Percentiles rank a stretch among this genome's conserved stretches.
Conservation (phyloP, 1,284 basidiomycete genomes). For the Irpex rosettiformis region DNA sequence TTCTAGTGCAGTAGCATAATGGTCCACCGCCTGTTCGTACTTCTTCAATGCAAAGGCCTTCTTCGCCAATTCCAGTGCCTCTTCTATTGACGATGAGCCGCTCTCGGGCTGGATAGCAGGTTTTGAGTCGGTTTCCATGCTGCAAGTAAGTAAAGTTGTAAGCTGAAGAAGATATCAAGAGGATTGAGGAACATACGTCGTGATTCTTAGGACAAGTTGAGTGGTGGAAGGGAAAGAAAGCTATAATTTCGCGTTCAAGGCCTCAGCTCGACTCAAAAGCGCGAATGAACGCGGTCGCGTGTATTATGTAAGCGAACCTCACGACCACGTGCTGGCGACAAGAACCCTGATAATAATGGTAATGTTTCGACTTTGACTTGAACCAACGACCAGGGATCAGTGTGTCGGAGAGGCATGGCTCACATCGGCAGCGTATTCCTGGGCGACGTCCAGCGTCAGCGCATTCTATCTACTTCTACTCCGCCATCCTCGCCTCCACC, state of each 20-base stretch:
- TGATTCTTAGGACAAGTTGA: background rate
- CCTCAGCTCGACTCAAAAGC: background rate
- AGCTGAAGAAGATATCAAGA: too few species aligned
- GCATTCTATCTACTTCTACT: slow-evolving; percentile 56
- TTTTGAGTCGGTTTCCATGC: background rate
- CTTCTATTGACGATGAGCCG: slow-evolving; percentile 43
- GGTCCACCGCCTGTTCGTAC: slow-evolving; percentile 82
- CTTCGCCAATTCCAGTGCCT: slow-evolving; percentile 69
- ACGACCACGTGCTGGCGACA: background rate
- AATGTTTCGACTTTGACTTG: too few species aligned
- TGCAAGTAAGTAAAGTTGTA: too few species aligned
- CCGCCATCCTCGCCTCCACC: slow-evolving; percentile 63
- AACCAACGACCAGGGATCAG: too few species aligned
- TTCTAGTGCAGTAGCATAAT: slow-evolving; percentile 84
- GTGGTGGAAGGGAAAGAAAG: background rate
- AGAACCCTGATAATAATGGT: too few species aligned
- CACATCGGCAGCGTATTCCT: slow-evolving; percentile 70
- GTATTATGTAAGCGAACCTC: slow-evolving; percentile 9
- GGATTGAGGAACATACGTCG: too few species aligned
- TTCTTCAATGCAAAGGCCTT: slow-evolving; percentile 85
- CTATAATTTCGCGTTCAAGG: too few species aligned
- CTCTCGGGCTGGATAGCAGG: background rate
- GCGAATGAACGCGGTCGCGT: slow-evolving; percentile 14
- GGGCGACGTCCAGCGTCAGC: slow-evolving; percentile 63
- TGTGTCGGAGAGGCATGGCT: too few species aligned